A percentile compares a stretch with the other conserved stretches of the same genome.
Conservation (phyloP, 2,329 filamentous ascomycete genomes). For the Cytospora piceicola region DNA sequence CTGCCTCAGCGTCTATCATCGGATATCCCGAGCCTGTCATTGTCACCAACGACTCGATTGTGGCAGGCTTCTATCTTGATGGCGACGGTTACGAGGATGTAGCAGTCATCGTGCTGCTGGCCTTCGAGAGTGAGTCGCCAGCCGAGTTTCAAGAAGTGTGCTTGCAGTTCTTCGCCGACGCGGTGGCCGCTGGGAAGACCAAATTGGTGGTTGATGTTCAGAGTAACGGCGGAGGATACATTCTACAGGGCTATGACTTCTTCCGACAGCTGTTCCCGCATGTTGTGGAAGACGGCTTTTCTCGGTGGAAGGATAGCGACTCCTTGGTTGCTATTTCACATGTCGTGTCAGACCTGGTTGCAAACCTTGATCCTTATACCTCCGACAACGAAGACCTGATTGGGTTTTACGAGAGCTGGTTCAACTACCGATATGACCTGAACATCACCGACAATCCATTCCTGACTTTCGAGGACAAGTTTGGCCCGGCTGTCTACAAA, state of each 20-base stretch:
- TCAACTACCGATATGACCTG: constrained; percentile 57
- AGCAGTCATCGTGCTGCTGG: constrained; percentile 39
- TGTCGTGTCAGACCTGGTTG: constrained; percentile 48
- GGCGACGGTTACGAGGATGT: constrained; percentile 39
- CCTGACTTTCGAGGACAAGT: constrained; percentile 51
- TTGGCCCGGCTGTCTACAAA: constrained; percentile 45
- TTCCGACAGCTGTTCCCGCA: constrained; percentile 60
- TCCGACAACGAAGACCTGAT: constrained; percentile 42
- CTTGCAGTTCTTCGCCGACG: constrained; percentile 42
- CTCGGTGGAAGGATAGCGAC: constrained; percentile 48
- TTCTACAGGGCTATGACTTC: constrained; percentile 64
- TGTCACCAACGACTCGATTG: constrained; percentile 36
- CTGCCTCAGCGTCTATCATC: constrained; percentile 29
- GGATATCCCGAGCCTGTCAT: constrained; percentile 40
- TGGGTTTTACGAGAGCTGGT: constrained; percentile 52
- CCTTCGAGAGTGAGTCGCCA: constrained; percentile 36
- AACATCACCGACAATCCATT: constrained; percentile 54
- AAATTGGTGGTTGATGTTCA: constrained; percentile 64
- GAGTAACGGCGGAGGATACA: constrained; percentile 61
- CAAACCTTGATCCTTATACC: constrained; percentile 51
- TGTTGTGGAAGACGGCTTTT: constrained; percentile 47
- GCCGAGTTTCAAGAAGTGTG: constrained; percentile 43
- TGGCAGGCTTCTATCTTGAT: constrained; percentile 43
- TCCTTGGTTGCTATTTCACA: constrained; percentile 51
- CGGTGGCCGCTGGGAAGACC: constrained; percentile 54